Conservation (phyloP, 495 filamentous ascomycete species). For the Hyaloscypha bicolor region DNA sequence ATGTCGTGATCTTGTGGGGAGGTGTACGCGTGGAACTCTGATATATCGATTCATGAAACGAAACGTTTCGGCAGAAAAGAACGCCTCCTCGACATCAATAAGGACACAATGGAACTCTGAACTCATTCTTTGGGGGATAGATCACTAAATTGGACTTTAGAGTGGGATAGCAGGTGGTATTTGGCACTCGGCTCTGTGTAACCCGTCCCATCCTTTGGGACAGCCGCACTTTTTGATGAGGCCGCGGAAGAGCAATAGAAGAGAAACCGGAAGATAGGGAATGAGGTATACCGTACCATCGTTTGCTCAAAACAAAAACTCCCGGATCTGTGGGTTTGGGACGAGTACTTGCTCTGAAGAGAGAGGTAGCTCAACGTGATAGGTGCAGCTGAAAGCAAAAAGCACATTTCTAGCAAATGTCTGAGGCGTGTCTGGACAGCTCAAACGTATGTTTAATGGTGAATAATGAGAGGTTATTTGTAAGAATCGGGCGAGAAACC, state of each 20-base stretch:
- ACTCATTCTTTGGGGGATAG: background rate
- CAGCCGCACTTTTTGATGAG: background rate
- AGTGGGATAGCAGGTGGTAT: background rate
- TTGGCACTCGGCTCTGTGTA: background rate
- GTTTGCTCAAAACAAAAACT: background rate
- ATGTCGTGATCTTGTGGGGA: too few relatives aligned
- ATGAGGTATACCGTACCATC: background rate
- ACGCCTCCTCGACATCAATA: too few relatives aligned
- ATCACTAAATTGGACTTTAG: background rate
- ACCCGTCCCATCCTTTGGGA: background rate
- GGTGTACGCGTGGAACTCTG: too few relatives aligned
- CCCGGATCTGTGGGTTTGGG: background rate
- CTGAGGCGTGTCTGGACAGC: background rate
- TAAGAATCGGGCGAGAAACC: background rate
- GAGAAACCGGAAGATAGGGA: background rate
- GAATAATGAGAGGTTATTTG: too few relatives aligned
- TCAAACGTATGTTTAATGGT: background rate
- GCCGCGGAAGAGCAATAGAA: background rate
- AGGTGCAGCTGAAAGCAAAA: background rate
- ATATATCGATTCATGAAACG: too few relatives aligned
- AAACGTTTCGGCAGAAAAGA: too few relatives aligned
- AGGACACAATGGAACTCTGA: background rate
- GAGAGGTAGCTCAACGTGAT: background rate
- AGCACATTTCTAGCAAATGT: background rate
- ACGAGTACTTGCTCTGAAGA: background rate